Evolutionary conservation across 106 monocot genomes (phyloP), one percentile per base, ranked within the genome.

Genomic region (Iris macrosiphon): DNA sequence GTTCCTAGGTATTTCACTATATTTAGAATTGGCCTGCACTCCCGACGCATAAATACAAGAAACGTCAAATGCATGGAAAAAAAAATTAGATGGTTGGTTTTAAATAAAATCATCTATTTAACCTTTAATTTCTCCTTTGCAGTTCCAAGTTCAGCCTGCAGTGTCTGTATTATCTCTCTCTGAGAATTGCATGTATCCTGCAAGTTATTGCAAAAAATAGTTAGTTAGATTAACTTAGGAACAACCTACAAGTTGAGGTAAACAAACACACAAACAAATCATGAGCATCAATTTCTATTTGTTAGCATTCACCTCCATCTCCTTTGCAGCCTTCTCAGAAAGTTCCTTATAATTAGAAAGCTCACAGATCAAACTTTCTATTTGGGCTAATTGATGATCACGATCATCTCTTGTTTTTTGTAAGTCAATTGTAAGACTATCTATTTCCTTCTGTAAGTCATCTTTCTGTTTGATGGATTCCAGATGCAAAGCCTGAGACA

Each of bases 91-190:
- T n/a, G n/a, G n/a, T n/a, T n/a, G n/a, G n/a, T n/a, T n/a, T n/a
- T n/a, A n/a, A n/a, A n/a, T n/a, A n/a, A n/a, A n/a, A n/a, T n/a
- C 8, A 6, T 31, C 60, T 45, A 44, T 18, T 0, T 28, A 65
- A 90, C 98, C 86, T 81, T 80, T 24, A 87, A 38, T 40, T 91
- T 90, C 31, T 77, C 66, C 66, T 68, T 83, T 45, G 79, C 71
- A 57, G 58, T 52, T 48, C 52, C 63, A 55, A 98, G 68, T 22
- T 91, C 75, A 23, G 31, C 44, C 40, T 83, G 74, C 29, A 98
- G 61, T 46, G 34, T 44, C 40, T 68, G 70, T 54, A 91, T 81
- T 29, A 84, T 63, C 47, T 75, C 64, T 40, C 55, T 72, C 31
- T 91, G 83, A 14, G 77, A 63, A 47, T 71, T 69, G 54, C 87